A percentile compares a stretch with the other conserved stretches of the same genome.
Evolutionary conservation across 495 filamentous ascomycete species (phyloP).

Genomic region (Geopyxis carbonaria): DNA sequence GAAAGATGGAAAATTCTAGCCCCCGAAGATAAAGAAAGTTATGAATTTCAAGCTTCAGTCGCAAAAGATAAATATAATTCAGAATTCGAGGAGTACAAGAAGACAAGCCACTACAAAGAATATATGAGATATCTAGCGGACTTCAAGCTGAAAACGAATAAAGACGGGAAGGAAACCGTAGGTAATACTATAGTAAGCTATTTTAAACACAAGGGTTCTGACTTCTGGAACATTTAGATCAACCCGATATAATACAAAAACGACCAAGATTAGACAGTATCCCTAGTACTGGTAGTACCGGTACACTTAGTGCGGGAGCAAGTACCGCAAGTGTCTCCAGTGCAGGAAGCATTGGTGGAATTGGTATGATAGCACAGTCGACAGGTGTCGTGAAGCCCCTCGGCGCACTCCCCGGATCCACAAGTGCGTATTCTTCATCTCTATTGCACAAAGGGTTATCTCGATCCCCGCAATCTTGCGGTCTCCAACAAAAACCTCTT

Average conservation of each 20-base stretch:
- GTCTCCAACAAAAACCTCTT: background rate
- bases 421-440: background rate
- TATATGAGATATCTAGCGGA: slow-evolving; percentile 53
- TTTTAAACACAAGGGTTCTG: background rate
- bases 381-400: background rate
- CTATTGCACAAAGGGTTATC: background rate
- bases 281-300: background rate
- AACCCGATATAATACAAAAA: slow-evolving; percentile 2
- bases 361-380: background rate
- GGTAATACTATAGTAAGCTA: background rate
- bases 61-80: slow-evolving; percentile 55
- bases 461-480: background rate
- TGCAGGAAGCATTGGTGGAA: background rate
- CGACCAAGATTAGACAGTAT: slow-evolving; percentile 4
- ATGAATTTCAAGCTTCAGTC: slow-evolving; percentile 46
- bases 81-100: slow-evolving; percentile 54
- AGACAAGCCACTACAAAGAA: slow-evolving; percentile 42
- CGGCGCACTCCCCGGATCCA: background rate
- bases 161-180: slow-evolving; percentile 24
- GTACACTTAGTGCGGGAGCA: background rate
- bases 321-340: background rate
- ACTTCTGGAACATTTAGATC: slow-evolving; percentile 1
- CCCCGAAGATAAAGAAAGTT: slow-evolving; percentile 48
- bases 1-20: slow-evolving; percentile 60
- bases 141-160: slow-evolving; percentile 49